phyloP scores from a whole-genome alignment of 2,329 filamentous ascomycete species.

The Talaromyces marneffei region DNA sequence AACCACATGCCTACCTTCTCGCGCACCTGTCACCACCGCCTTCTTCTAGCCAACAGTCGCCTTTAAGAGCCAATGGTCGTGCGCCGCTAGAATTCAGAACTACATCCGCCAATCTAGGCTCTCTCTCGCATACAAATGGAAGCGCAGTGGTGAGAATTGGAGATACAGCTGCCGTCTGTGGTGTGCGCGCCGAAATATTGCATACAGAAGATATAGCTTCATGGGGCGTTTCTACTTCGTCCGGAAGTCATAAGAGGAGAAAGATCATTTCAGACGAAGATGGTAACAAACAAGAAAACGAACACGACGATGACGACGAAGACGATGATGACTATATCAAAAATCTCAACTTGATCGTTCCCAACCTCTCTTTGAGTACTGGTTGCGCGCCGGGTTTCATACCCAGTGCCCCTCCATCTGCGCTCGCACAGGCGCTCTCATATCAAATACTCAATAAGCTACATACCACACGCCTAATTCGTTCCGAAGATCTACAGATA shows the following conservation, averaged over 20 bases:
- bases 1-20: conserved; percentile 81
- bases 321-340: conserved; percentile 44
- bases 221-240: conserved; percentile 38
- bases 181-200: conserved; percentile 80
- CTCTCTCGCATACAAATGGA: conserved; percentile 81
- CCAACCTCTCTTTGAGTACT: conserved; percentile 87
- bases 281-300: conserved; percentile 14
- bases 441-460: conserved; percentile 72
- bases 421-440: conserved; percentile 76
- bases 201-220: conserved; percentile 65
- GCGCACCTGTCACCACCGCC: conserved; percentile 67
- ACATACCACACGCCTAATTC: conserved; percentile 63
- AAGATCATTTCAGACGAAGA: conserved; percentile 20
- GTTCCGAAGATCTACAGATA: conserved; percentile 65
- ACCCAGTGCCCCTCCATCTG: conserved; percentile 73
- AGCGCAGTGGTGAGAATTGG: conserved; percentile 83
- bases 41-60: conserved; percentile 40
- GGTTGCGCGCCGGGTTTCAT: conserved; percentile 82
- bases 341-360: conserved; percentile 67
- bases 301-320: conserved; percentile 35
- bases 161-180: conserved; percentile 91
- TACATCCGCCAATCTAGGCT: conserved; percentile 73
- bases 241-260: conserved; percentile 31
- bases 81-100: conserved; percentile 61
- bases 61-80: conserved; percentile 77